phyloP scores from a whole-genome alignment of 352 stramenopile species.

The Thalassiosira exigua region DNA sequence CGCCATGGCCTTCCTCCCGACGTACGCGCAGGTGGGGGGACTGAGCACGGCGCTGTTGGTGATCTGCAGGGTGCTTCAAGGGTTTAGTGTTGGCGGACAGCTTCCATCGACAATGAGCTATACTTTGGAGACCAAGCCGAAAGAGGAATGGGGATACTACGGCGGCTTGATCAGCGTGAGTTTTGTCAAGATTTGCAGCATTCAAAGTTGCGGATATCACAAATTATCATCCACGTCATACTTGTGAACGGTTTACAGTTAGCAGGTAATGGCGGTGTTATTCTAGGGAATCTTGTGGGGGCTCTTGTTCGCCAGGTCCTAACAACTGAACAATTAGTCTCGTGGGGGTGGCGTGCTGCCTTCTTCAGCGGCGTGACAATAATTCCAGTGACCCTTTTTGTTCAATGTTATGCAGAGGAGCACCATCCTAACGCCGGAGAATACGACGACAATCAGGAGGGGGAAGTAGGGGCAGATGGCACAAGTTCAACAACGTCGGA shows the following conservation, averaged over 20 bases:
- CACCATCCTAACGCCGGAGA: slow-evolving; percentile 49
- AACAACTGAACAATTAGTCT: slow-evolving; percentile 58
- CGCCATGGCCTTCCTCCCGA: slow-evolving; percentile 67
- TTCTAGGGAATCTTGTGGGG: slow-evolving; percentile 68
- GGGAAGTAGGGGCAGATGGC: background rate
- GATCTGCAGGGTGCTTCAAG: slow-evolving; percentile 66
- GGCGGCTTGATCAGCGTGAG: slow-evolving; percentile 66
- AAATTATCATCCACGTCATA: background rate
- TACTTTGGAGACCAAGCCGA: slow-evolving; percentile 62
- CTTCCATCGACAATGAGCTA: slow-evolving; percentile 66
- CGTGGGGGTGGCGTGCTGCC: slow-evolving; percentile 78
- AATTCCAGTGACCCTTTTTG: slow-evolving; percentile 42
- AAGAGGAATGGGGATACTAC: slow-evolving; percentile 76
- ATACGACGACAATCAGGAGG: slow-evolving; percentile 23
- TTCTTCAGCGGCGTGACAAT: slow-evolving; percentile 78
- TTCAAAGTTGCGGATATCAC: background rate
- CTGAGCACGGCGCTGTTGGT: slow-evolving; percentile 55
- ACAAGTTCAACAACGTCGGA: background rate
- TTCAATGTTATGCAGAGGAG: slow-evolving; percentile 37
- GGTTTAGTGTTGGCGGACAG: slow-evolving; percentile 69
- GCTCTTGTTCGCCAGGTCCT: slow-evolving; percentile 59
- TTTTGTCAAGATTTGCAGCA: background rate
- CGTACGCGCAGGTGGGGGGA: slow-evolving; percentile 61
- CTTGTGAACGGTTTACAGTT: slow-evolving; percentile 2
- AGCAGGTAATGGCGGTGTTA: slow-evolving; percentile 71